Evolutionary conservation across 208 protist genomes (phyloP).

Genomic region (Leishmania martiniquensis): DNA sequence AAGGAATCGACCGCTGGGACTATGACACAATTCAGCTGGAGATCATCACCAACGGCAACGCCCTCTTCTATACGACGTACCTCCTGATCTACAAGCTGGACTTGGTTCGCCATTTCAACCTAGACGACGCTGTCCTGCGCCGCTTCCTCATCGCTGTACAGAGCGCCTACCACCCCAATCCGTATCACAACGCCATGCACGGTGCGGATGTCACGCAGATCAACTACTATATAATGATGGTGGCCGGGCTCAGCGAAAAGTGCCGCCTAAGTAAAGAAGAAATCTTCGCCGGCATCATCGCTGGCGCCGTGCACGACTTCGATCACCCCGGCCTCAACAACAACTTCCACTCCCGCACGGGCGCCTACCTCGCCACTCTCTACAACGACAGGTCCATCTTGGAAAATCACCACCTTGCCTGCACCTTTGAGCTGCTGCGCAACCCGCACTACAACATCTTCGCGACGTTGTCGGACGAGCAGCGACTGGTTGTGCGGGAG

Average conservation of each 20-base stretch:
- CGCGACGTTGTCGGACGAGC: conserved; percentile 68
- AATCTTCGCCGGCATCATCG: conserved; percentile 86
- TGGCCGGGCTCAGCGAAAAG: conserved; percentile 69
- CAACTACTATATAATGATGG: conserved; percentile 93
- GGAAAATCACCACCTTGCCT: conserved; percentile 95
- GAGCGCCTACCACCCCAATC: conserved; percentile 89
- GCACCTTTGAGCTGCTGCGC: conserved; percentile 85
- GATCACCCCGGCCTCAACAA: conserved; percentile 98
- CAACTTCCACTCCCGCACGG: conserved; percentile 95
- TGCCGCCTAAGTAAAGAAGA: conserved; percentile 89
- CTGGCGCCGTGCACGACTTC: conserved; percentile 95
- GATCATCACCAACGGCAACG: conserved; percentile 86
- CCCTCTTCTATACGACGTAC: conserved; percentile 90
- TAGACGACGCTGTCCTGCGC: conserved; percentile 80
- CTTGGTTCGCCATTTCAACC: conserved; percentile 82
- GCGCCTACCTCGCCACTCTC: conserved; percentile 89
- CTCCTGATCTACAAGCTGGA: conserved; percentile 89
- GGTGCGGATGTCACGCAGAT: conserved; percentile 94
- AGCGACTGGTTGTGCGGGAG: conserved; percentile 82
- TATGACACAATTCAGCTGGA: conserved; percentile 90
- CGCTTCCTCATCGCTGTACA: conserved; percentile 88
- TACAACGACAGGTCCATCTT: conserved; percentile 95
- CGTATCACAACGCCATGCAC: conserved; percentile 94
- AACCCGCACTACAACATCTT: conserved; percentile 88
- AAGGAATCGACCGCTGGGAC: conserved; percentile 87